A percentile compares a stretch with the other conserved stretches of the same genome.
Conservation (phyloP, 139 green algal genomes). For the Medakamo hakoo region DNA sequence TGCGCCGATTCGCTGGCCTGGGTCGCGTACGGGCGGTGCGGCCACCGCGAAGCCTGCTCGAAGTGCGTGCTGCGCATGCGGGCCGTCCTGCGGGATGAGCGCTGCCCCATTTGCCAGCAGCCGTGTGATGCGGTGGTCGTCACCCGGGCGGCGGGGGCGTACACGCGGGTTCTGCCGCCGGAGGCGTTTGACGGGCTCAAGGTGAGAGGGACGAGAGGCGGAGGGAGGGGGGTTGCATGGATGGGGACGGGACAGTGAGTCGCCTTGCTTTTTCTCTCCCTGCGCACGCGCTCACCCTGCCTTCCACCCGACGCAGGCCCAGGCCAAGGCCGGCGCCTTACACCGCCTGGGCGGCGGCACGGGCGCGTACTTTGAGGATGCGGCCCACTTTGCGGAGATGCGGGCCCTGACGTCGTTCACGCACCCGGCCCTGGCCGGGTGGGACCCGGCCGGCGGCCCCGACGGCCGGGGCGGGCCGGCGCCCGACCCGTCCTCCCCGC, state of each 20-base stretch:
- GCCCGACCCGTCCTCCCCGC: background rate
- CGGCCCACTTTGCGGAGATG: constrained; percentile 54
- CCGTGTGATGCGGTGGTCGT: constrained; percentile 33
- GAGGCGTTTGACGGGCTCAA: constrained; percentile 38
- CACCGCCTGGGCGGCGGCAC: constrained; percentile 34
- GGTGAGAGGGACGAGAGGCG: no score
- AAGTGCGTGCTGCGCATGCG: constrained; percentile 62
- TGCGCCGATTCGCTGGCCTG: constrained; percentile 77
- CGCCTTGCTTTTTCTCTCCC: background rate
- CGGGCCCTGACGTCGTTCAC: constrained; percentile 54
- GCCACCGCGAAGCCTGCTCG: constrained; percentile 79
- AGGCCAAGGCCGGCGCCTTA: constrained; percentile 21
- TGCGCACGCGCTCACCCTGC: background rate
- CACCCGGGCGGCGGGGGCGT: constrained; percentile 57
- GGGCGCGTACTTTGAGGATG: constrained; percentile 83
- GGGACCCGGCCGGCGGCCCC: background rate
- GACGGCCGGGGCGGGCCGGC: constrained; percentile 8
- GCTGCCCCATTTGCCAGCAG: constrained; percentile 75
- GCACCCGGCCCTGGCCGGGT: constrained; percentile 37
- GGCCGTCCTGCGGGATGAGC: constrained; percentile 62
- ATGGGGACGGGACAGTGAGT: background rate
- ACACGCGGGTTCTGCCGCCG: constrained; percentile 34
- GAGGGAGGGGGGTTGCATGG: no score
- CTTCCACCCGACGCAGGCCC: constrained; percentile 11
- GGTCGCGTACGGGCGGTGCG: constrained; percentile 57